Percentiles rank a stretch among this genome's conserved stretches.
Conservation (phyloP, 2,329 filamentous ascomycete species). For the Aureobasidium sp. region DNA sequence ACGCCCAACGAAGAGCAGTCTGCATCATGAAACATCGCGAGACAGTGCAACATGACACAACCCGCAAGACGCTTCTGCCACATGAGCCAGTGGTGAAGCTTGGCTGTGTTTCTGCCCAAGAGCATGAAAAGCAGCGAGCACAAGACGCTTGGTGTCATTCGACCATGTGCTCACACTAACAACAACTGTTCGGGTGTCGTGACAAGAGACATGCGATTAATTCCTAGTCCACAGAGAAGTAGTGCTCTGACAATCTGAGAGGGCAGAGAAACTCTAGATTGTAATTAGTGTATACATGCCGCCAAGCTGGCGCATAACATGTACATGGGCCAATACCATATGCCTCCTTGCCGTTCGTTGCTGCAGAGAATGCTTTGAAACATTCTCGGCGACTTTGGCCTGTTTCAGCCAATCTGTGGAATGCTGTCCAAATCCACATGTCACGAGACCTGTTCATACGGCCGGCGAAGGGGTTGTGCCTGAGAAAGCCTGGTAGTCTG, state of each 20-base stretch:
- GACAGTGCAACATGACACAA: neutral
- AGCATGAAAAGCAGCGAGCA: neutral
- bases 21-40: neutral
- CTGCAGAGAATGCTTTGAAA: neutral
- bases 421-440: neutral
- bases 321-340: neutral
- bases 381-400: conserved; percentile 3
- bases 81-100: too few relatives aligned
- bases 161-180: neutral
- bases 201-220: too few relatives aligned
- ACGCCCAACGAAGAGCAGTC: neutral
- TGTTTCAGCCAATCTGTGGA: neutral
- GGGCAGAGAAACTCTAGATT: neutral
- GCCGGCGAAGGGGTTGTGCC: neutral
- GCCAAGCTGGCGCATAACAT: neutral
- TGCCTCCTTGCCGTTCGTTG: neutral
- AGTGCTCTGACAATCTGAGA: too few relatives aligned
- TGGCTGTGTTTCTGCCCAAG: too few relatives aligned
- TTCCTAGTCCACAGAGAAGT: too few relatives aligned
- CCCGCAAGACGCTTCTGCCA: neutral
- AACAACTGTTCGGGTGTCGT: too few relatives aligned
- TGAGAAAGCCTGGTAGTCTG: neutral
- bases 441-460: neutral
- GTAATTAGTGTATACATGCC: conserved; percentile 1
- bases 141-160: neutral